These are phyloP conservation scores for Mortierella sp. DNA, from an alignment of 371 early-diverging fungal genomes.

Conservation along the genomic window DNA sequence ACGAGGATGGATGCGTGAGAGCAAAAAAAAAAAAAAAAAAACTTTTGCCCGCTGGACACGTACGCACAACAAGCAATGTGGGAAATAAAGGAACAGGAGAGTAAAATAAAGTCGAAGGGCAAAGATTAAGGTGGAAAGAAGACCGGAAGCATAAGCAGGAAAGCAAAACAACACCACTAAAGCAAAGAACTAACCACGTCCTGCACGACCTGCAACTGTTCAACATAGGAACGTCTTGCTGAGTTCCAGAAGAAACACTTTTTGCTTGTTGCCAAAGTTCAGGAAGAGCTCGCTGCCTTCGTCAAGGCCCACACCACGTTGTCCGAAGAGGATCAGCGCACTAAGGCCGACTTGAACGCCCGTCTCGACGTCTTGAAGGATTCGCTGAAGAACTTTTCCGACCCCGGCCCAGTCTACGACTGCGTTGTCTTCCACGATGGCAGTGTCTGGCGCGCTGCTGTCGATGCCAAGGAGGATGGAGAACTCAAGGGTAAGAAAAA, in stretches of 20 bases:
- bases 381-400: slow-evolving; percentile 75
- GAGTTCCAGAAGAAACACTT: slow-evolving; percentile 78
- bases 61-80: not conserved
- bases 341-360: slow-evolving; percentile 74
- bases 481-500: slow-evolving; percentile 76
- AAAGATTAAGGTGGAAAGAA: no score
- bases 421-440: slow-evolving; percentile 93
- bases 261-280: slow-evolving; percentile 72
- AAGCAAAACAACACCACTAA: not conserved
- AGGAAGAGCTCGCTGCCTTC: slow-evolving; percentile 69
- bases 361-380: slow-evolving; percentile 79
- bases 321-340: slow-evolving; percentile 59
- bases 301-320: slow-evolving; percentile 60
- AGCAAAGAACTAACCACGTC: not conserved
- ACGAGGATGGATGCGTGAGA: not conserved
- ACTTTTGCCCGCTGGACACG: not conserved
- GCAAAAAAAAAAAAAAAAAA: not conserved
- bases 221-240: slow-evolving; percentile 73
- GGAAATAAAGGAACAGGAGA: not conserved
- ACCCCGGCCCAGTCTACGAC: slow-evolving; percentile 87
- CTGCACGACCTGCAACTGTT: not conserved
- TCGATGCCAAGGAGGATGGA: slow-evolving; percentile 86
- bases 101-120: no score
- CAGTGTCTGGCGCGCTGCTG: slow-evolving; percentile 86
- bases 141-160: no score